A percentile compares a stretch with the other conserved stretches of the same genome.
Evolutionary conservation across 345 rosid species (phyloP).

Genomic region (Nasturtium officinale): DNA sequence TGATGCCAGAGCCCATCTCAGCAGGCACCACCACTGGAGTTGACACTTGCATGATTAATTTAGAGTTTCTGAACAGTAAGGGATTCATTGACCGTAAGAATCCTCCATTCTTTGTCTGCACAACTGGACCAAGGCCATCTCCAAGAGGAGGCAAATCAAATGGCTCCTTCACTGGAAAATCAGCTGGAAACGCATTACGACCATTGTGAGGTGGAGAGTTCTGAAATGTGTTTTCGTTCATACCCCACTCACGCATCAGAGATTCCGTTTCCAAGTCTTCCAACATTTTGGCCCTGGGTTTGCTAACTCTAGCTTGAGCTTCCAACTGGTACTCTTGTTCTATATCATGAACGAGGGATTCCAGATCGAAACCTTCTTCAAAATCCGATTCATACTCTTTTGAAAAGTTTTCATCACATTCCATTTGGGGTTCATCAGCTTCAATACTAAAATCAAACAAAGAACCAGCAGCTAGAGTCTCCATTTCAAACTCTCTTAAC

Average conservation of each 20-base stretch:
- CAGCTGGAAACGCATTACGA: conserved; percentile 55
- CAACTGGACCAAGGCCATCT: conserved; percentile 82
- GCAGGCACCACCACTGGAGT: conserved; percentile 95
- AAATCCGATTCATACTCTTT: conserved; percentile 44
- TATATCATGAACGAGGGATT: conserved; percentile 56
- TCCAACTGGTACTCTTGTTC: conserved; percentile 62
- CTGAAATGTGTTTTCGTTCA: conserved; percentile 75
- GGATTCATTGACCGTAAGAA: conserved; percentile 86
- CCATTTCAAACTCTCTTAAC: conserved; percentile 86
- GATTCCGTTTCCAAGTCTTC: conserved; percentile 85
- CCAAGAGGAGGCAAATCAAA: conserved; percentile 73
- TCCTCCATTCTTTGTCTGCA: conserved; percentile 83
- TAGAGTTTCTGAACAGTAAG: conserved; percentile 59
- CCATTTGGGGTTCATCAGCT: conserved; percentile 51
- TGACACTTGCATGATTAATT: conserved; percentile 94
- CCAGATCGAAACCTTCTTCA: conserved; percentile 54
- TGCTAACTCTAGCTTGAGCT: conserved; percentile 48
- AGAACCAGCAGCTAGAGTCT: conserved; percentile 62
- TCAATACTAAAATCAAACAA: conserved; percentile 56
- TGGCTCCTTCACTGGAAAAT: conserved; percentile 58
- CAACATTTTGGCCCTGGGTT: conserved; percentile 64
- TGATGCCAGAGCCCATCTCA: conserved; percentile 86
- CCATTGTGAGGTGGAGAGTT: conserved; percentile 61
- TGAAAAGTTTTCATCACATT: conserved; percentile 44
- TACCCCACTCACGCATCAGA: conserved; percentile 90